A percentile compares a stretch with the other conserved stretches of the same genome.
Evolutionary conservation across 139 green algal species (phyloP).

Genomic region (Picochlorum sp.): DNA sequence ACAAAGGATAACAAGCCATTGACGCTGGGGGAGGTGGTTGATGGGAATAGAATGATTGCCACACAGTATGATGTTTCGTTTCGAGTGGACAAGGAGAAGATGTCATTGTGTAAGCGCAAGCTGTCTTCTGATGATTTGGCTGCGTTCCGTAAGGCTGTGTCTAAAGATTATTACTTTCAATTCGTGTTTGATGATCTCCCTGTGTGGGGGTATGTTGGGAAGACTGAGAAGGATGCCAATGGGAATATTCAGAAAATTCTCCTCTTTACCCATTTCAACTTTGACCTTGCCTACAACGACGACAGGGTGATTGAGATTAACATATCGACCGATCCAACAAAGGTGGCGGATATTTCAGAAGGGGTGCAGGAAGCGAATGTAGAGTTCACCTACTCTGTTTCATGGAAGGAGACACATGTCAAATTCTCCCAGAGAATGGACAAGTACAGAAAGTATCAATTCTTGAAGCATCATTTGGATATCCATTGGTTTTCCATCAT

Average conservation of each 20-base stretch:
- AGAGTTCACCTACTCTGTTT: constrained; percentile 78
- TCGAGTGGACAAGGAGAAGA: constrained; percentile 63
- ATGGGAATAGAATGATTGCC: constrained; percentile 64
- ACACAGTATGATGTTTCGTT: constrained; percentile 81
- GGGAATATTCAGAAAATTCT: constrained; percentile 33
- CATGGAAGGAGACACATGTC: constrained; percentile 65
- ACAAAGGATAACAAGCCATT: constrained; percentile 72
- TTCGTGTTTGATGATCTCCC: constrained; percentile 53
- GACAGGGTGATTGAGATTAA: constrained; percentile 80
- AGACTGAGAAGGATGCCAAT: neutral
- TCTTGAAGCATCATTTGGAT: constrained; percentile 86
- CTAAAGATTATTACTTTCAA: constrained; percentile 25
- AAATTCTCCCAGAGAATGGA: constrained; percentile 78
- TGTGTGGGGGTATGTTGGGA: constrained; percentile 94
- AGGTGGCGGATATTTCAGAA: constrained; percentile 15
- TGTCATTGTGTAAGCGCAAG: constrained; percentile 70
- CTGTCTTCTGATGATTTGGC: constrained; percentile 70
- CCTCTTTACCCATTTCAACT: constrained; percentile 94
- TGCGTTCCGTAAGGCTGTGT: constrained; percentile 67
- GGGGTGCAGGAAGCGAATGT: constrained; percentile 22
- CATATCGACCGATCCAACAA: constrained; percentile 15
- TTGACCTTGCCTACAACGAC: constrained; percentile 81
- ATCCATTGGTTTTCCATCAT: constrained; percentile 95
- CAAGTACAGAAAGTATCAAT: constrained; percentile 80
- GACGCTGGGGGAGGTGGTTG: constrained; percentile 64